Base-by-base conservation (phyloP, 441 rosid species). In the Gossypium laxum region DNA sequence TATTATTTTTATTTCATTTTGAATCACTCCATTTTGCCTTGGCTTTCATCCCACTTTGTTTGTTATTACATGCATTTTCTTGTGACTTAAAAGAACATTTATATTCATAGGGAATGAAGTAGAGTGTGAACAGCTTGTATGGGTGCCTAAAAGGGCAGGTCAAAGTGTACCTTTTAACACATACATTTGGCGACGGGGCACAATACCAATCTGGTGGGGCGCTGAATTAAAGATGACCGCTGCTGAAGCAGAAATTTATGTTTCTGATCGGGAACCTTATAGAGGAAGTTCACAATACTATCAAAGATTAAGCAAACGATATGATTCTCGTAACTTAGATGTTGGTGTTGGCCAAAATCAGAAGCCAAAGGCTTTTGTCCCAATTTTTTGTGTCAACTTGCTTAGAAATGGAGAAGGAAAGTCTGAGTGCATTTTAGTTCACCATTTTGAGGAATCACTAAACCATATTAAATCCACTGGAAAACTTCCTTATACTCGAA, bases 171-270 rank as follows among this genome's bases (percentile, higher is more conserved):
- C 94, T 79, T 92, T 92, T 76, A 94, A 82, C 78, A 86, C 91
- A 24, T 90, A 89, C 72, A 79, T 92, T 65, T 94, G 98, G 98
- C 89, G 98, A 70, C 91, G 98, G 70, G 99, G 99, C 75, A 92
- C 99, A 59, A 94, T 92, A 60, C 98, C 99, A 17, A 91, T 94
- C 52, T 93, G 98, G 98, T 92, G 98, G 99, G 97, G 99, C 83
- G 98, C 99, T 34, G 98, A 94, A 73, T 69, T 94, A 76, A 94
- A 92, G 82, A 82, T 93, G 54, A 92, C 93, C 15, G 89, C 98
- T 51, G 92, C 96, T 66, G 99, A 94, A 82, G 99, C 99, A 72
- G 99, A 92, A 76, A 94, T 92, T 70, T 90, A 89, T 87, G 94
- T 94, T 79, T 84, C 96, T 50, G 89, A 86, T 74, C 83, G 72